Base-by-base conservation (phyloP, 129 eudicot species). In the Ambrosia artemisiifolia region DNA sequence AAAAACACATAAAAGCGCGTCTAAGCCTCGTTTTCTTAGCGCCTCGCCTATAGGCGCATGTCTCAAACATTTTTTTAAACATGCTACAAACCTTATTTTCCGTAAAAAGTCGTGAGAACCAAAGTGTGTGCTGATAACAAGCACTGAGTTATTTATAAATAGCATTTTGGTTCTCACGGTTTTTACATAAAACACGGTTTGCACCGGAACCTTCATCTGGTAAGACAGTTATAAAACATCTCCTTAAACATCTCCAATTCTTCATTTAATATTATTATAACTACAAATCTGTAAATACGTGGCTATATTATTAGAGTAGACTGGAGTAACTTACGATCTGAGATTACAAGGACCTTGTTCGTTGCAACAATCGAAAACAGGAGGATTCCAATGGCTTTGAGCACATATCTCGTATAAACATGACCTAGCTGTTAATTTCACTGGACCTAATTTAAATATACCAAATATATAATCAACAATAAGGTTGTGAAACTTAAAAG, bases 321-420 rank as follows among this genome's bases (percentile, higher is more conserved):
- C 60, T 53, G 28, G 44, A 50, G 8, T 38, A 71, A 73, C 87
- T 83, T 73, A 86, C 91, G 53, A 24, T 77, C 70, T 80, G 16
- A 0, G 63, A 53, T 86, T 85, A 65, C 51, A 66, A 24, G 85
- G 85, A 35, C 87, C 91, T 73, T 80, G 64, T 40, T 86, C 85
- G 7, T 77, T 59, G 75, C 83, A 80, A 56, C 85, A 83, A 67
- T 69, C 74, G 54, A 75, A 86, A 1, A 48, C 67, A 6, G 91
- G 91, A 11, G 69, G 73, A 33, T 57, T 73, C 87, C 87, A 86
- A 19, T 72, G 84, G 42, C 69, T 70, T 40, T 63, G 65, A 42
- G 83, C 80, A 70, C 91, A 86, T 12, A 80, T 42, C 66, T 82
- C 87, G 72, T 82, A 71, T 69, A 86, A 75, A 64, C 60, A 46